These are phyloP conservation scores for Adansonia rubrostipa DNA, from an alignment of 441 rosid genomes.

Conservation along the genomic window DNA sequence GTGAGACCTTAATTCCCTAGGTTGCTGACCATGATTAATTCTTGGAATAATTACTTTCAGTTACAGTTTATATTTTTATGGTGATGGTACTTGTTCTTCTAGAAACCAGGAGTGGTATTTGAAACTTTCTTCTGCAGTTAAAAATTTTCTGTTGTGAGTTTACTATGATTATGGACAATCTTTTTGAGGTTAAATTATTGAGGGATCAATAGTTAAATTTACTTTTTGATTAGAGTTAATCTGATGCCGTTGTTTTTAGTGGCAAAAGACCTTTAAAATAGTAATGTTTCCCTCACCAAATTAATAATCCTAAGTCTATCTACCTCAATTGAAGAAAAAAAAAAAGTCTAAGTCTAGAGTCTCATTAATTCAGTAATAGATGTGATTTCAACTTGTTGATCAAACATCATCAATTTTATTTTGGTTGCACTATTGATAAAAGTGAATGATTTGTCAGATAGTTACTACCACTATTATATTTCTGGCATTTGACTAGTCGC, in stretches of 20 bases:
- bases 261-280: background rate
- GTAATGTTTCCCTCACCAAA: background rate
- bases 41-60: background rate
- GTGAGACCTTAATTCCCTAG: background rate
- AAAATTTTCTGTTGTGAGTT: background rate
- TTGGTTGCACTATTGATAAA: background rate
- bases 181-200: background rate
- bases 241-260: background rate
- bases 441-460: background rate
- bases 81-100: background rate
- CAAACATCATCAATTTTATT: background rate
- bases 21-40: background rate
- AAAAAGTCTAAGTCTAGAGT: background rate
- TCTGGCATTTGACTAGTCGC: background rate
- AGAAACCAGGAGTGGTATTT: background rate
- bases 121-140: background rate
- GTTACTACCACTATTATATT: background rate
- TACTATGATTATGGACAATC: background rate
- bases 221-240: background rate
- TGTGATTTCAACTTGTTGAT: background rate
- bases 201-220: background rate
- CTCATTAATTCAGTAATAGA: background rate
- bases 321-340: background rate
- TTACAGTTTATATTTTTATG: background rate
- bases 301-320: background rate